These are phyloP conservation scores for Hyaloscypha variabilis DNA, from an alignment of 495 filamentous ascomycete genomes.

Conservation along the genomic window DNA sequence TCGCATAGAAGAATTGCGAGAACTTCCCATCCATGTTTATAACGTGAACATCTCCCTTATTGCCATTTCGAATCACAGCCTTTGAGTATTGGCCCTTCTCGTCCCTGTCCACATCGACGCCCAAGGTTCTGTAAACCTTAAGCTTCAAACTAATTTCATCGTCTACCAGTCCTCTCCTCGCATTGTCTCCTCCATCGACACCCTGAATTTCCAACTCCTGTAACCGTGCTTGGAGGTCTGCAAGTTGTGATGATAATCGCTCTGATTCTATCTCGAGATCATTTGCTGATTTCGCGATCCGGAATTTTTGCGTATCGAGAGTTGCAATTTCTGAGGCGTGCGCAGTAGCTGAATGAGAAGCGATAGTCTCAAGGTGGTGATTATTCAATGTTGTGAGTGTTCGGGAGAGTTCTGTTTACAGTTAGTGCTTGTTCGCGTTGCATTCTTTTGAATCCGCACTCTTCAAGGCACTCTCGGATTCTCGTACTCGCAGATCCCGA, in stretches of 20 bases:
- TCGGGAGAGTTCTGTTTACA: constrained; percentile 62
- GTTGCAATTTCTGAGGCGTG: constrained; percentile 82
- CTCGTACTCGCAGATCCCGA: constrained; percentile 73
- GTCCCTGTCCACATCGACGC: constrained; percentile 86
- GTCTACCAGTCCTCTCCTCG: constrained; percentile 42
- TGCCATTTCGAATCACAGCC: constrained; percentile 82
- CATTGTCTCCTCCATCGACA: constrained; percentile 56
- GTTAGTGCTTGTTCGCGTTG: constrained; percentile 1
- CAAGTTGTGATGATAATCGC: constrained; percentile 79
- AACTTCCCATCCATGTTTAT: constrained; percentile 94
- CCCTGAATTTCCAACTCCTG: constrained; percentile 85
- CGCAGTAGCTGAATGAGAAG: constrained; percentile 69
- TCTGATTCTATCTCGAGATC: constrained; percentile 94
- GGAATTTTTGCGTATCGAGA: constrained; percentile 92
- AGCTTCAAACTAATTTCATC: constrained; percentile 69
- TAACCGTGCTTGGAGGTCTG: constrained; percentile 71
- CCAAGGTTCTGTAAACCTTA: constrained; percentile 88
- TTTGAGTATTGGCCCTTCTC: constrained; percentile 80
- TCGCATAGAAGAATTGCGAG: constrained; percentile 88
- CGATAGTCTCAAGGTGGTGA: constrained; percentile 71
- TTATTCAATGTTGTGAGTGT: constrained; percentile 65
- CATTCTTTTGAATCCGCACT: constrained; percentile 38
- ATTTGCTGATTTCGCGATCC: constrained; percentile 81
- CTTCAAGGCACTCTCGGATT: constrained; percentile 70
- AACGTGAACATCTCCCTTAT: constrained; percentile 90